Evolutionary conservation across 2,329 filamentous ascomycete genomes (phyloP), one percentile per base, ranked within the genome.

Genomic region (Teratosphaeria epicoccoides): DNA sequence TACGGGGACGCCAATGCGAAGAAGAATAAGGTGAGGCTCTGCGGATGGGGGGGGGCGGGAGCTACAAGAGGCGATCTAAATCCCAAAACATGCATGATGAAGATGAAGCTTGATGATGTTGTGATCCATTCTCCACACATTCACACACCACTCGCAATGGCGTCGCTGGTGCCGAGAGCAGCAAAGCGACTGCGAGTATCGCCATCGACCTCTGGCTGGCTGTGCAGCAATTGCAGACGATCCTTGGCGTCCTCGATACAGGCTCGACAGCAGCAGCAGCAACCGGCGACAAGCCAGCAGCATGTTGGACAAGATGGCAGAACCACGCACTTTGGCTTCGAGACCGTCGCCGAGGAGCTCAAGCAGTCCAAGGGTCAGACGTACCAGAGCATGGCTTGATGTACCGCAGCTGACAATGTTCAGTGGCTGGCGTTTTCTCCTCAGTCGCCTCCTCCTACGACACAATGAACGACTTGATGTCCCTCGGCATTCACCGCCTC

Each of bases 381-480:
- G 2, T 26, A 23, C 23, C 25, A 20, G 11, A 33, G 45, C 24
- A 26, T 20, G 7, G 43, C n/a, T 43, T 11, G 6, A 23, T 25
- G n/a, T 20, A n/a, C 28, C 26, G 24, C 40, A 43, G 37, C 59
- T 59, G 26, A 62, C 47, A 23, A 14, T 10, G 2, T 33, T 12
- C 73, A 77, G 90, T 96, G 40, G 86, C 86, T 54, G 82, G 81
- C 43, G 93, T 98, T 53, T 98, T 98, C 74, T 91, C 88, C 70
- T 96, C 86, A 59, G 93, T 98, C 40, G 93, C 93, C 60, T 83
- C 87, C 57, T 88, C 86, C 17, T 98, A 98, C 73, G 93, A 98
- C 71, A 85, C 84, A 56, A 98, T 98, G 93, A 98, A 98, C 73
- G 93, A 98, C 70, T 79, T 97, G 60, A 98, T 98, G 93, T 97